Conservation (phyloP, 768 basidiomycete genomes). For the Boletus sp. region DNA sequence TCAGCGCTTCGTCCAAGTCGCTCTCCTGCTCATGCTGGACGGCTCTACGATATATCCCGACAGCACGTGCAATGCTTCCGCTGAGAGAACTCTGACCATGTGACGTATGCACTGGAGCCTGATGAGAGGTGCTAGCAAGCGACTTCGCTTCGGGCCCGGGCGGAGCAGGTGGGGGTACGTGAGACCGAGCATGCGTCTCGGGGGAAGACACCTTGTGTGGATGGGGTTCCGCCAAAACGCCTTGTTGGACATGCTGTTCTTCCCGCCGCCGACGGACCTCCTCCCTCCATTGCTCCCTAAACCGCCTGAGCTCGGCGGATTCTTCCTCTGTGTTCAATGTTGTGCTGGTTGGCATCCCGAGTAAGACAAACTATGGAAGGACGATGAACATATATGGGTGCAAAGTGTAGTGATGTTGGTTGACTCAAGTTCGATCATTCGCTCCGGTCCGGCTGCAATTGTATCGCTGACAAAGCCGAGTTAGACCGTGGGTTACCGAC, state of each 20-base stretch:
- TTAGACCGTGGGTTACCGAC: too few relatives aligned
- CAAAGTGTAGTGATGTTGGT: background rate
- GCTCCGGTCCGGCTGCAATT: too few relatives aligned
- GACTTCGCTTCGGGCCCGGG: slow-evolving; percentile 10
- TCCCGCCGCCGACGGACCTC: slow-evolving; percentile 48
- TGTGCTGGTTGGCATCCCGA: background rate
- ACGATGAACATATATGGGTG: background rate
- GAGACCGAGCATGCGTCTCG: slow-evolving; percentile 7
- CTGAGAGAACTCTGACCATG: slow-evolving; percentile 33
- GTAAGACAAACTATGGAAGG: background rate
- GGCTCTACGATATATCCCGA: slow-evolving; percentile 68
- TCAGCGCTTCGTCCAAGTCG: slow-evolving; percentile 71
- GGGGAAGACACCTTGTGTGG: slow-evolving; percentile 1
- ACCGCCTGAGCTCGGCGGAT: slow-evolving; percentile 60
- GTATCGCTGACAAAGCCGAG: too few relatives aligned
- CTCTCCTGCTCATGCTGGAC: slow-evolving; percentile 72
- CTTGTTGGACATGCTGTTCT: slow-evolving; percentile 10
- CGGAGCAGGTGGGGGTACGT: background rate
- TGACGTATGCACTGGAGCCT: slow-evolving; percentile 18
- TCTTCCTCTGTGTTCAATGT: slow-evolving; percentile 37
- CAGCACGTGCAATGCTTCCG: slow-evolving; percentile 44
- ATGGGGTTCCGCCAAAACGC: background rate
- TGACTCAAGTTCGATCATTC: too few relatives aligned
- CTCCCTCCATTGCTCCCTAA: slow-evolving; percentile 71
- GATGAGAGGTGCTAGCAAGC: slow-evolving; percentile 14